phyloP scores from a whole-genome alignment of 2,329 filamentous ascomycete genomes.

The Celoporthe dispersa region DNA sequence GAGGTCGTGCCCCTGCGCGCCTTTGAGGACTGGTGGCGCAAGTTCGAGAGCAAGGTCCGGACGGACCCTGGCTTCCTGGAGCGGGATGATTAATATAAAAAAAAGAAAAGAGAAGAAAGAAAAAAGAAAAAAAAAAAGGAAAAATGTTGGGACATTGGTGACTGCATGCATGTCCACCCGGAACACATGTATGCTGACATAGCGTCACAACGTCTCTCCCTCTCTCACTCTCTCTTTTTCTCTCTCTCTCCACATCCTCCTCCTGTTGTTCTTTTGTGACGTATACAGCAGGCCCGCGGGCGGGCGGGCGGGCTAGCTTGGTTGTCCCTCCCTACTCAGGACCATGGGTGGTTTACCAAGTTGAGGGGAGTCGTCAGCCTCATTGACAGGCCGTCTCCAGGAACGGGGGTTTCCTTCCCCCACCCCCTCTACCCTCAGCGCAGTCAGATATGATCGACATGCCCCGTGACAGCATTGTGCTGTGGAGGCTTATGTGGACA shows the following conservation, averaged over 20 bases:
- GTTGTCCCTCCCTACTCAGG: background rate
- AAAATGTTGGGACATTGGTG: background rate
- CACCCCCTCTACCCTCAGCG: background rate
- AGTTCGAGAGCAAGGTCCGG: conserved; percentile 88
- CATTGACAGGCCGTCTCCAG: conserved; percentile 15
- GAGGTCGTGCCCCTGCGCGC: conserved; percentile 93
- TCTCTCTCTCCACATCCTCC: background rate
- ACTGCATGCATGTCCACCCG: background rate
- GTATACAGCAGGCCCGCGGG: background rate
- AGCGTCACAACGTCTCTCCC: background rate
- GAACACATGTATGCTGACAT: background rate
- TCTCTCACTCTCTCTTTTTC: too few relatives aligned
- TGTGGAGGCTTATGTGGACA: conserved; percentile 13
- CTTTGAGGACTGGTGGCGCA: conserved; percentile 97
- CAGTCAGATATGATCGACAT: conserved; percentile 12
- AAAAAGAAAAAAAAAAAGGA: too few relatives aligned
- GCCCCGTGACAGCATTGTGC: conserved; percentile 11
- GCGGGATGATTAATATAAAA: conserved; percentile 44
- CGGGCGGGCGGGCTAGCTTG: background rate
- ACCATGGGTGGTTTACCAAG: background rate
- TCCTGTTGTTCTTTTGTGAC: background rate
- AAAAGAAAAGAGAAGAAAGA: too few relatives aligned
- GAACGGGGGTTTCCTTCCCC: background rate
- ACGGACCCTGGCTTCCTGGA: conserved; percentile 89
- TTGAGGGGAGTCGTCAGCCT: background rate